These are phyloP conservation scores for Penicillium digitatum DNA, from an alignment of 2,329 filamentous ascomycete genomes.

Conservation along the genomic window DNA sequence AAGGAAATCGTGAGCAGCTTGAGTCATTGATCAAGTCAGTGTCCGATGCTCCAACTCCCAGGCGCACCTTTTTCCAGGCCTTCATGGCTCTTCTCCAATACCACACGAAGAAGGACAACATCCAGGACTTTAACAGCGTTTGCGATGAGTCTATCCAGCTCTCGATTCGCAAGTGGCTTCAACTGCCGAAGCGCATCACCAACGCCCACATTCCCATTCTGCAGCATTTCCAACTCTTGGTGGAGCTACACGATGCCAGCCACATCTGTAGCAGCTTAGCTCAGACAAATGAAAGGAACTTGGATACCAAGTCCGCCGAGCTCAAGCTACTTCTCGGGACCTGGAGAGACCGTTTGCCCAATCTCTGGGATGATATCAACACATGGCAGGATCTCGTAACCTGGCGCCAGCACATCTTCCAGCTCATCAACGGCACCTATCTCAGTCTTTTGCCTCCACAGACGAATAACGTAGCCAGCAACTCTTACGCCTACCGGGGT, in stretches of 20 bases:
- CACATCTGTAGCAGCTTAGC: constrained; percentile 91
- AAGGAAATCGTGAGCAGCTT: constrained; percentile 80
- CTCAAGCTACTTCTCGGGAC: constrained; percentile 89
- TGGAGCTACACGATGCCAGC: constrained; percentile 95
- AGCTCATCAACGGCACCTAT: constrained; percentile 92
- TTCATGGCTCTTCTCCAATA: constrained; percentile 96
- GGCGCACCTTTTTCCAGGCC: constrained; percentile 93
- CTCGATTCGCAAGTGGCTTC: constrained; percentile 97
- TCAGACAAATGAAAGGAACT: constrained; percentile 74
- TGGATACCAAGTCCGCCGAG: constrained; percentile 93
- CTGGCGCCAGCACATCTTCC: constrained; percentile 98
- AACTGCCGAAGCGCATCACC: constrained; percentile 87
- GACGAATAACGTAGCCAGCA: constrained; percentile 76
- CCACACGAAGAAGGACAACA: constrained; percentile 79
- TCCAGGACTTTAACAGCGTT: constrained; percentile 77
- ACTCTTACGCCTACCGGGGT: constrained; percentile 92
- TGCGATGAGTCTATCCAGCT: constrained; percentile 97
- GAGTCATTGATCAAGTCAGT: constrained; percentile 94
- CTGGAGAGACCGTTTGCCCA: constrained; percentile 92
- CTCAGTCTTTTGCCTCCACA: constrained; percentile 76
- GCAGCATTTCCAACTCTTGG: constrained; percentile 96
- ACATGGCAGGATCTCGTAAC: constrained; percentile 99
- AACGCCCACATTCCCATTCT: constrained; percentile 92
- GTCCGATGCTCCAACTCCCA: constrained; percentile 92
- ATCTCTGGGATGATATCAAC: constrained; percentile 99